These are phyloP conservation scores for Adiantum capillusveneris DNA, from an alignment of 75 land plant genomes.

Conservation along the genomic window DNA sequence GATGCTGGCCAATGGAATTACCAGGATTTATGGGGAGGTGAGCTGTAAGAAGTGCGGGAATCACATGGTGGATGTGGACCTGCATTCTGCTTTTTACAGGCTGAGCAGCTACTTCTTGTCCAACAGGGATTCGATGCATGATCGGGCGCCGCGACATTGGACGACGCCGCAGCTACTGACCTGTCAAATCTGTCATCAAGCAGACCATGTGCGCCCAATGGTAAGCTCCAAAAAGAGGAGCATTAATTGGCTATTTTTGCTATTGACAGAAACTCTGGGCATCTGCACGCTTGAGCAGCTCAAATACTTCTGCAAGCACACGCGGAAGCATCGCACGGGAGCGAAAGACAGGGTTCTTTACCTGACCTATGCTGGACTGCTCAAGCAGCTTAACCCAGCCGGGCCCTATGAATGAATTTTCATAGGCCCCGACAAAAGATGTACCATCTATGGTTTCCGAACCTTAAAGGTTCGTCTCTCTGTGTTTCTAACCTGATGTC, in stretches of 20 bases:
- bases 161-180: constrained; percentile 31
- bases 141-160: constrained; percentile 35
- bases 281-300: constrained; percentile 42
- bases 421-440: too few relatives aligned
- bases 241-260: constrained; percentile 38
- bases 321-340: constrained; percentile 35
- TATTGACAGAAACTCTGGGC: constrained; percentile 36
- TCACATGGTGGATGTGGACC: constrained; percentile 19
- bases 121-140: constrained; percentile 32
- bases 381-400: constrained; percentile 39
- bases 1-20: constrained; percentile 21
- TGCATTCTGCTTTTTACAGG: constrained; percentile 23
- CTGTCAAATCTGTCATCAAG: constrained; percentile 28
- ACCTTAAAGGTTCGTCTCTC: too few relatives aligned
- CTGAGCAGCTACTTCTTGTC: constrained; percentile 27
- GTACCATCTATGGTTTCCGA: too few relatives aligned
- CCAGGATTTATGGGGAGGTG: constrained; percentile 40
- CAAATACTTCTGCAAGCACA: constrained; percentile 44
- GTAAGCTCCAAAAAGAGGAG: constrained; percentile 22
- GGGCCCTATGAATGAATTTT: constrained; percentile 12
- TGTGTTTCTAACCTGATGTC: too few relatives aligned
- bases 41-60: constrained; percentile 56
- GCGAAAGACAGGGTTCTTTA: constrained; percentile 40
- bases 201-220: constrained; percentile 29
- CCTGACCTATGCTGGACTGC: constrained; percentile 37